phyloP scores from a whole-genome alignment of 192 early-diverging fungal genomes.

The Tieghemiomyces parasiticus region DNA sequence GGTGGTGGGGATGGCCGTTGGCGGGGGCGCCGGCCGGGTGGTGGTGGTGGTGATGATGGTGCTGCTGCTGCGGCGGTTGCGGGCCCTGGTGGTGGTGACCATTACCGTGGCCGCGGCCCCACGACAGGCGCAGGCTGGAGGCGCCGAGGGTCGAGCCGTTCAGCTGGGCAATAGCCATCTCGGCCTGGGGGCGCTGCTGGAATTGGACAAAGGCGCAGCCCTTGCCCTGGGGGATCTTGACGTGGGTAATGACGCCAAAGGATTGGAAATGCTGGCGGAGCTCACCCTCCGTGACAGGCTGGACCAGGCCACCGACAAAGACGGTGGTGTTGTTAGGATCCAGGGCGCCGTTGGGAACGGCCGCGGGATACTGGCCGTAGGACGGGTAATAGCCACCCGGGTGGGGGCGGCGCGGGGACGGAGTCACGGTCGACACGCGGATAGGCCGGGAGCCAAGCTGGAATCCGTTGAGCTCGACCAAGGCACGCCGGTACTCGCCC shows the following conservation, averaged over 20 bases:
- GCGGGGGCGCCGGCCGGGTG: no score
- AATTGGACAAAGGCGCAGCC: slow-evolving; percentile 95
- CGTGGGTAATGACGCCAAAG: slow-evolving; percentile 86
- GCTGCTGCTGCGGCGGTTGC: not conserved
- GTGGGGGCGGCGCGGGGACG: slow-evolving; percentile 13
- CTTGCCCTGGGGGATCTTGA: slow-evolving; percentile 89
- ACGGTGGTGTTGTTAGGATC: slow-evolving; percentile 94
- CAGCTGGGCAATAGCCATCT: slow-evolving; percentile 80
- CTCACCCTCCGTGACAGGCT: slow-evolving; percentile 75
- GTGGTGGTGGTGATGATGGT: slow-evolving; percentile 19
- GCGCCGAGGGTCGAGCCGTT: slow-evolving; percentile 76
- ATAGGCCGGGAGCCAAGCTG: slow-evolving; percentile 71
- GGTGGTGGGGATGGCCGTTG: not conserved
- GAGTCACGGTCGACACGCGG: slow-evolving; percentile 78
- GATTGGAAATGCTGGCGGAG: slow-evolving; percentile 62
- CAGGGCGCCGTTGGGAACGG: slow-evolving; percentile 24
- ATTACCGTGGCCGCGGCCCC: slow-evolving; percentile 45
- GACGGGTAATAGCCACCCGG: not conserved
- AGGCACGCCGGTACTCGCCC: slow-evolving; percentile 73
- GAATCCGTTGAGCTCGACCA: slow-evolving; percentile 81
- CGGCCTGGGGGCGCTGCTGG: slow-evolving; percentile 65
- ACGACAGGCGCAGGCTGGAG: slow-evolving; percentile 49
- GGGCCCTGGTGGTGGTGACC: slow-evolving; percentile 13
- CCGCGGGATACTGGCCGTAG: not conserved
- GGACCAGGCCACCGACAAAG: slow-evolving; percentile 86